Evolutionary conservation across 805 yeast genomes (phyloP).

Genomic region (Brettanomyces bruxellensis): DNA sequence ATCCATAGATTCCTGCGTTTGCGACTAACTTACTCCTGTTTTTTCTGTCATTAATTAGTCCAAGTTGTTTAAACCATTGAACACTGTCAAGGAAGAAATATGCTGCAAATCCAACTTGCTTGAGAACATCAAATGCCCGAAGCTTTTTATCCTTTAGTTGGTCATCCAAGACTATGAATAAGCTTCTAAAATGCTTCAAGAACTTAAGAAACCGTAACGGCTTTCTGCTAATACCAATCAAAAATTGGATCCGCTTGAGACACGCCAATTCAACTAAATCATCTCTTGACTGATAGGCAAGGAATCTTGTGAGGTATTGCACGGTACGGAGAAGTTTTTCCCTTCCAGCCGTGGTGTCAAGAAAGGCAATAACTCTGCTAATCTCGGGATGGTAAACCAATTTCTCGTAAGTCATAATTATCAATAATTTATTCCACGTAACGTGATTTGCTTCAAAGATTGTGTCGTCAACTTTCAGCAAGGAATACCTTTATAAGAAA

Average conservation of each 20-base stretch:
- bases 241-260: slow-evolving; percentile 48
- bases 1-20: slow-evolving; percentile 46
- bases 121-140: slow-evolving; percentile 42
- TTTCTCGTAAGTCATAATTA: slow-evolving; percentile 35
- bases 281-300: slow-evolving; percentile 25
- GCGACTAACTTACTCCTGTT: slow-evolving; percentile 5
- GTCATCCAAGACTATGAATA: slow-evolving; percentile 58
- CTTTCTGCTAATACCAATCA: slow-evolving; percentile 68
- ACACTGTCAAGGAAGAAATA: slow-evolving; percentile 58
- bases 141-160: slow-evolving; percentile 54
- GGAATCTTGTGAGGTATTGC: slow-evolving; percentile 73
- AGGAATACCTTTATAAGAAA: too few relatives aligned
- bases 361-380: slow-evolving; percentile 48
- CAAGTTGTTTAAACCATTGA: slow-evolving; percentile 51
- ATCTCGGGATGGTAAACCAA: slow-evolving; percentile 68
- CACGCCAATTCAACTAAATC: slow-evolving; percentile 22
- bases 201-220: slow-evolving; percentile 81
- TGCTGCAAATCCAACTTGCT: slow-evolving; percentile 53
- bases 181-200: slow-evolving; percentile 58
- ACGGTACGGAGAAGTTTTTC: slow-evolving; percentile 73
- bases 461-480: too few relatives aligned
- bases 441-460: too few relatives aligned
- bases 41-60: slow-evolving; percentile 34
- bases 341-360: slow-evolving; percentile 61
- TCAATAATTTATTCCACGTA: too few relatives aligned